phyloP scores from a whole-genome alignment of 2,329 filamentous ascomycete species.

The Hymenoscyphus occultus region DNA sequence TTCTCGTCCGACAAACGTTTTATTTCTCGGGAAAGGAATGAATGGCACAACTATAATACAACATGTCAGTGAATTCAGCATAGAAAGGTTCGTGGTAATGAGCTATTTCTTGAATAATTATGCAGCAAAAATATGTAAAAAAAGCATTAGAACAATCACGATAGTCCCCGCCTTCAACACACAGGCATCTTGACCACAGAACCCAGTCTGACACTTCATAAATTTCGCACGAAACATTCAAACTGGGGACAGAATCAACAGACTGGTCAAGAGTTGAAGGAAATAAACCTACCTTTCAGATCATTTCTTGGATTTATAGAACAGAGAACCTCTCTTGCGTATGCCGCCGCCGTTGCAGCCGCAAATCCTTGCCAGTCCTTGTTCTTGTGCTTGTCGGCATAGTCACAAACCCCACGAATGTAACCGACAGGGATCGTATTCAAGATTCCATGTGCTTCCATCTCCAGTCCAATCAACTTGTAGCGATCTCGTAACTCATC shows the following conservation, averaged over 20 bases:
- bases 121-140: too few relatives aligned
- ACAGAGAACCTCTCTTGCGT: slow-evolving; percentile 12
- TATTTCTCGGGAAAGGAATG: slow-evolving; percentile 5
- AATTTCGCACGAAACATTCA: not conserved
- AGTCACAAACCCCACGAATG: slow-evolving; percentile 23
- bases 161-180: not conserved
- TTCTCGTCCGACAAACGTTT: not conserved
- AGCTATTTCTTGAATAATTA: too few relatives aligned
- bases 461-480: slow-evolving; percentile 17
- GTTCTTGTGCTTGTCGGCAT: slow-evolving; percentile 19
- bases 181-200: not conserved
- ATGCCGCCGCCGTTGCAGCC: slow-evolving; percentile 13
- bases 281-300: not conserved
- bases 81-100: too few relatives aligned
- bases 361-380: slow-evolving; percentile 18
- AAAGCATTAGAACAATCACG: too few relatives aligned
- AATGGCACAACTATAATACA: not conserved
- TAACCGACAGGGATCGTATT: slow-evolving; percentile 14
- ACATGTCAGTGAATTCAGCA: not conserved
- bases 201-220: not conserved
- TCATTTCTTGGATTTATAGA: not conserved
- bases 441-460: slow-evolving; percentile 18
- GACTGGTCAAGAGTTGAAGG: not conserved
- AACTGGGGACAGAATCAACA: not conserved
- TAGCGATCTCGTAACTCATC: not conserved